Conservation (phyloP, 352 stramenopile species). For the Pythium monospermum region DNA sequence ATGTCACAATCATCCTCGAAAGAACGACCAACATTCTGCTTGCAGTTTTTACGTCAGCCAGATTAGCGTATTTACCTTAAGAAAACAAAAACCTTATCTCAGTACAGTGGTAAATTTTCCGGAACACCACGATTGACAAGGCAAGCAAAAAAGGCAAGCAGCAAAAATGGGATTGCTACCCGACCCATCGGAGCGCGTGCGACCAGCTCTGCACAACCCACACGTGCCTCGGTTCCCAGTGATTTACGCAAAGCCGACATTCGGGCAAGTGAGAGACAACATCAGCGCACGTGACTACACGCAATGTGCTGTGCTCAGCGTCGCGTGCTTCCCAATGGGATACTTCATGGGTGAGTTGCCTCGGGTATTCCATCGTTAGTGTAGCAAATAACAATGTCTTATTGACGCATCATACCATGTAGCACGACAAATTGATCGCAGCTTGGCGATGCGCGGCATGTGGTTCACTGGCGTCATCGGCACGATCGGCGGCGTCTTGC, state of each 20-base stretch:
- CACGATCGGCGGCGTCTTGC: slow-evolving; percentile 46
- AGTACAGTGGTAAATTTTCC: background rate
- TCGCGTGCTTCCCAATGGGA: slow-evolving; percentile 55
- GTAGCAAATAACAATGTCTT: background rate
- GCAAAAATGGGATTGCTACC: slow-evolving; percentile 11
- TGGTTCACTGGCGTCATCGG: slow-evolving; percentile 71
- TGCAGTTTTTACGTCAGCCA: no score
- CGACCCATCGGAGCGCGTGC: slow-evolving; percentile 28
- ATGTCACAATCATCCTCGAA: slow-evolving; percentile 25
- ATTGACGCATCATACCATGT: background rate
- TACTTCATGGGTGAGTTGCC: slow-evolving; percentile 57
- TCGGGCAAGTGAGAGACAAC: slow-evolving; percentile 53
- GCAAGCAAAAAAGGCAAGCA: background rate
- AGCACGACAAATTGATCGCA: slow-evolving; percentile 59
- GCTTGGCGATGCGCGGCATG: slow-evolving; percentile 60
- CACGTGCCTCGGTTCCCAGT: slow-evolving; percentile 63
- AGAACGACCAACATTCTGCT: slow-evolving; percentile 23
- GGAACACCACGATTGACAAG: background rate
- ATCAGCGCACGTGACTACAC: slow-evolving; percentile 40
- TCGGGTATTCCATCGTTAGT: background rate
- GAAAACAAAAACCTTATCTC: background rate
- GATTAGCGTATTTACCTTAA: slow-evolving; percentile 3
- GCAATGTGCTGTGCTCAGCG: slow-evolving; percentile 38
- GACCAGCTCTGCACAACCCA: slow-evolving; percentile 49
- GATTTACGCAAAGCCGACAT: slow-evolving; percentile 54